Evolutionary conservation across 768 basidiomycete species (phyloP), one percentile per base, ranked within the genome.

Genomic region (Ramaria rubella): DNA sequence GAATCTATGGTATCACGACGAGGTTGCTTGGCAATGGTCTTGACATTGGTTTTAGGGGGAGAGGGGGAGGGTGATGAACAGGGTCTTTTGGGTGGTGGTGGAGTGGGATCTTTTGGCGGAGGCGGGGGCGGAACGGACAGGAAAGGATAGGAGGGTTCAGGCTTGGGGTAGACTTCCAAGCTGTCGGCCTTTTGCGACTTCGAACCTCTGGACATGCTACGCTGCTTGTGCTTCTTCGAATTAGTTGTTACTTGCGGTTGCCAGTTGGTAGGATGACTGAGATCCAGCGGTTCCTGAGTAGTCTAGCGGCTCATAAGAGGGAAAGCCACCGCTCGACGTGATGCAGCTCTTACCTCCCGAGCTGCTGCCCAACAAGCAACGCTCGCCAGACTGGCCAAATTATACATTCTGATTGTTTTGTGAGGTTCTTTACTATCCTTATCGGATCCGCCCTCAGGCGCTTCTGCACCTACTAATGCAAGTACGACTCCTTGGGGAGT

Each of bases 401-500:
- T 92, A 67, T 93, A 93, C 89, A 93, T 91, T 38, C 90, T 81
- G 38, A 91, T 69, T 6, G 75, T 73, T 46, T 46, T 55, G 33
- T 82, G 76, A 36, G 75, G 63, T 6, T 75, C 67, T 60, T 88
- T 86, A 50, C 76, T 69, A 34, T 87, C 82, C 58, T 78, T 81
- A n/a, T 62, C 63, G n/a, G 26, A 40, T 49, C 40, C 40, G 19
- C 55, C 43, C 30, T 66, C 65, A 27, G 64, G 62, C 1, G 73
- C 68, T 19, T 82, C 79, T 1, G 84, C 80, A 19, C 87, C 85
- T 5, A 92, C 85, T 26, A 93, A 77, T 3, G 81, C 81, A 2
- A 93, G 75, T 26, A 90, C 82, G 19, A 93, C 88, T 14, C 90
- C 89, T 63, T 87, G 83, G 1, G 81, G 81, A 0, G 71, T 71